Evolutionary conservation across 139 green algal species (phyloP).

Genomic region (Yamagishiella unicocca): DNA sequence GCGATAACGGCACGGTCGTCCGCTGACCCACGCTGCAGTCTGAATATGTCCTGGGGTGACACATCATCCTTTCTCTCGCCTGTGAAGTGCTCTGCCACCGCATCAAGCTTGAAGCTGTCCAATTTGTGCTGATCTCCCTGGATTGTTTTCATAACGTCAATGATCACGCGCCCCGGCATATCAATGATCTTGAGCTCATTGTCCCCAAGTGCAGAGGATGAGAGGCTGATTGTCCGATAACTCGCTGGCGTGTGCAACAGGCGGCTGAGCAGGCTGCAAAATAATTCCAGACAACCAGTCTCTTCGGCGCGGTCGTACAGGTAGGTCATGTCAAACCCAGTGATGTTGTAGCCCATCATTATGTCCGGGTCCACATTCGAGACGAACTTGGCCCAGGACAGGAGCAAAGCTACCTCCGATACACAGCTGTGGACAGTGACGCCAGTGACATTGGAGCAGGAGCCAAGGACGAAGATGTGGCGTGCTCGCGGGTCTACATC

Average conservation of each 20-base stretch:
- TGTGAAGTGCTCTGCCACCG: slow-evolving; percentile 41
- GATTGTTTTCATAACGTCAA: slow-evolving; percentile 56
- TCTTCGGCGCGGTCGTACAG: slow-evolving; percentile 37
- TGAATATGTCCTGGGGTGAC: slow-evolving; percentile 41
- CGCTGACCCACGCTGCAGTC: slow-evolving; percentile 36
- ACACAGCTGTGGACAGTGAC: too few species aligned
- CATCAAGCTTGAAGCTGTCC: slow-evolving; percentile 48
- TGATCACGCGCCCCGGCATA: slow-evolving; percentile 31
- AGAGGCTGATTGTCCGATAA: not conserved
- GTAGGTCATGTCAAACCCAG: slow-evolving; percentile 55
- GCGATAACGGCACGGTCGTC: slow-evolving; percentile 45
- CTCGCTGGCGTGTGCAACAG: too few species aligned
- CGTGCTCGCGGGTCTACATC: too few species aligned
- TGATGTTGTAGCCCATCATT: slow-evolving; percentile 51
- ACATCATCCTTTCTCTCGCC: slow-evolving; percentile 43
- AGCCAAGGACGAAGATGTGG: too few species aligned
- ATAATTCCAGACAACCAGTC: not conserved
- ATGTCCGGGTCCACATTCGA: slow-evolving; percentile 46
- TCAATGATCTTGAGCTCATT: slow-evolving; percentile 46
- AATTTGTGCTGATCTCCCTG: slow-evolving; percentile 51
- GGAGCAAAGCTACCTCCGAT: too few species aligned
- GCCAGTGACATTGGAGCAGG: too few species aligned
- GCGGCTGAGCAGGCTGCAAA: not conserved
- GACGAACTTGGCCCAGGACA: too few species aligned
- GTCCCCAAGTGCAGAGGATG: slow-evolving; percentile 49